Evolutionary conservation across 768 basidiomycete species (phyloP).

Genomic region (Rhizopogon rudus): DNA sequence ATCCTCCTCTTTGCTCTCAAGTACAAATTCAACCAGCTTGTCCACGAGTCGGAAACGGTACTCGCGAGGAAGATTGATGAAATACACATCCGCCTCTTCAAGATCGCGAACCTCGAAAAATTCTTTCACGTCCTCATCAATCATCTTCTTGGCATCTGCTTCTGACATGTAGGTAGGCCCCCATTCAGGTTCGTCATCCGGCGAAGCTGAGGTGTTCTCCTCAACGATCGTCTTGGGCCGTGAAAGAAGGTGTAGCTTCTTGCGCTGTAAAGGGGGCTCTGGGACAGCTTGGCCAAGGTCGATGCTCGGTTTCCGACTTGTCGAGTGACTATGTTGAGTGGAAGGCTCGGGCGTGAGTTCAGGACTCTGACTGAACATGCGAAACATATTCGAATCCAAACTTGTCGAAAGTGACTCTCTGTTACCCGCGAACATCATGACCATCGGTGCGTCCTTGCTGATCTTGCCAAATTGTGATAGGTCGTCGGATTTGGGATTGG

Average conservation of each 20-base stretch:
- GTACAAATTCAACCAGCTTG: slow-evolving; percentile 64
- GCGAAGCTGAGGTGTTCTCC: no score
- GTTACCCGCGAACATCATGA: slow-evolving; percentile 68
- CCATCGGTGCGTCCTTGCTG: slow-evolving; percentile 60
- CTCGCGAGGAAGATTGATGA: slow-evolving; percentile 62
- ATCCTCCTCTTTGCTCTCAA: slow-evolving; percentile 80
- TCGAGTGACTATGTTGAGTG: no score
- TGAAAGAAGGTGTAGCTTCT: slow-evolving; percentile 71
- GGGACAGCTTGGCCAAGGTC: slow-evolving; percentile 42
- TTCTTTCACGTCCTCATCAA: slow-evolving; percentile 79
- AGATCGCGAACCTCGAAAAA: slow-evolving; percentile 81
- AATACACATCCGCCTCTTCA: slow-evolving; percentile 85
- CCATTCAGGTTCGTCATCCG: no score
- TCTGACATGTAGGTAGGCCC: slow-evolving; percentile 26
- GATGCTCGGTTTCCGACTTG: slow-evolving; percentile 26
- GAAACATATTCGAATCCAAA: slow-evolving; percentile 85
- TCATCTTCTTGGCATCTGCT: slow-evolving; percentile 65
- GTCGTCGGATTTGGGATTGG: slow-evolving; percentile 69
- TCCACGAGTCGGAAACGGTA: slow-evolving; percentile 69
- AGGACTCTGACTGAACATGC: slow-evolving; percentile 65
- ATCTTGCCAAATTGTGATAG: slow-evolving; percentile 88
- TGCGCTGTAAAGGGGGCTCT: slow-evolving; percentile 44
- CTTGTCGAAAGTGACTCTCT: slow-evolving; percentile 65
- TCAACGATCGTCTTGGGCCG: slow-evolving; percentile 25
- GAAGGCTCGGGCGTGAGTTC: slow-evolving; percentile 47